phyloP scores from a whole-genome alignment of 306 rosid genomes.

The Vigna trinervia region DNA sequence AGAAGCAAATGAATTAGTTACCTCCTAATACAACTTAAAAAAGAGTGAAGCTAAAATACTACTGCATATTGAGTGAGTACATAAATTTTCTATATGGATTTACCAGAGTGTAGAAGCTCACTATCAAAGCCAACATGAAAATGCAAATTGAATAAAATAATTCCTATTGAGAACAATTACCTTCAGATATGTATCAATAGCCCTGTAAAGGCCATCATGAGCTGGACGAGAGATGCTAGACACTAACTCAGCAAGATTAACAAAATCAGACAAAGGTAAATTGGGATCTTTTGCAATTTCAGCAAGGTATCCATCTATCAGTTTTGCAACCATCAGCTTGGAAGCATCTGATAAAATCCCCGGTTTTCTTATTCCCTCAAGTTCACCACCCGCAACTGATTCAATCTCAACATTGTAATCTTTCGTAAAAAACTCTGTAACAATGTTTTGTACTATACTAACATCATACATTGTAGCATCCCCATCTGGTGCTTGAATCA shows the following conservation, averaged over 20 bases:
- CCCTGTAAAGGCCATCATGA: slow-evolving; percentile 90
- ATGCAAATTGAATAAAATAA: slow-evolving; percentile 20
- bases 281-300: slow-evolving; percentile 87
- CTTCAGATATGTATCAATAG: slow-evolving; percentile 96
- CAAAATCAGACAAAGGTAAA: slow-evolving; percentile 66
- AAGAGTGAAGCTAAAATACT: slow-evolving; percentile 2
- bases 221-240: slow-evolving; percentile 72
- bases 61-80: background rate
- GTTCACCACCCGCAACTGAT: slow-evolving; percentile 56
- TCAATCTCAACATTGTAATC: slow-evolving; percentile 70
- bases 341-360: slow-evolving; percentile 93
- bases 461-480: slow-evolving; percentile 69
- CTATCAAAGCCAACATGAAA: slow-evolving; percentile 10
- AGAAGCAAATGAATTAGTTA: slow-evolving; percentile 4
- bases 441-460: slow-evolving; percentile 66
- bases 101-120: slow-evolving; percentile 24
- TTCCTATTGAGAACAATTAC: slow-evolving; percentile 49
- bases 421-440: slow-evolving; percentile 68
- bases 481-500: slow-evolving; percentile 68
- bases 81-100: background rate
- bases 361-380: slow-evolving; percentile 57
- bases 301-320: slow-evolving; percentile 83
- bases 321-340: slow-evolving; percentile 91
- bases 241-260: slow-evolving; percentile 81
- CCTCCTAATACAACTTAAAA: slow-evolving; percentile 11